A percentile compares a stretch with the other conserved stretches of the same genome.
Evolutionary conservation across 2,329 filamentous ascomycete species (phyloP).

Genomic region (Fusarium multiceps): DNA sequence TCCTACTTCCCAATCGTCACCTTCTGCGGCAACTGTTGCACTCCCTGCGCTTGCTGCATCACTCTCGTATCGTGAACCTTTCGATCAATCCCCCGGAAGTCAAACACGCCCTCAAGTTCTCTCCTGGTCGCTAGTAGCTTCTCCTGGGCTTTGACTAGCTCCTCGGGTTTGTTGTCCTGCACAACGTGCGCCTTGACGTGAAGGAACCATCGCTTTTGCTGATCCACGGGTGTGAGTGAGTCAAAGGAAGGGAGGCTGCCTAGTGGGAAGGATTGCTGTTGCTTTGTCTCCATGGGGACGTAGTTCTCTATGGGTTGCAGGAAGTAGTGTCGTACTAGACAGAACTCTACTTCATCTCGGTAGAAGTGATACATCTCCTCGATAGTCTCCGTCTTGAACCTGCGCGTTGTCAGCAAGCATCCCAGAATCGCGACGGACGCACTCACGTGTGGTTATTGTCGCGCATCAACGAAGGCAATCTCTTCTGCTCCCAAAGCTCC

Average conservation of each 20-base stretch:
- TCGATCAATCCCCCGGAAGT: slow-evolving; percentile 64
- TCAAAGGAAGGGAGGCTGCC: slow-evolving; percentile 59
- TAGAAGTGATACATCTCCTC: slow-evolving; percentile 67
- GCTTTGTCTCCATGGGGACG: slow-evolving; percentile 48
- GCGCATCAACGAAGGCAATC: slow-evolving; percentile 59
- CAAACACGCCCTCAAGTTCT: slow-evolving; percentile 64
- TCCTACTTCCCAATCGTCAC: slow-evolving; percentile 50
- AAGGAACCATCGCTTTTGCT: slow-evolving; percentile 65
- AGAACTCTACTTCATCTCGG: slow-evolving; percentile 65
- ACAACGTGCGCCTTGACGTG: slow-evolving; percentile 64
- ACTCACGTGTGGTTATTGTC: slow-evolving; percentile 66
- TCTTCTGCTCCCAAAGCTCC: slow-evolving; percentile 65
- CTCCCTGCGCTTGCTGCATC: slow-evolving; percentile 52
- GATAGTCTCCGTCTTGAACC: slow-evolving; percentile 64
- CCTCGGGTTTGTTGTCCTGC: slow-evolving; percentile 68
- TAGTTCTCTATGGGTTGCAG: slow-evolving; percentile 50
- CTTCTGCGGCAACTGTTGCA: slow-evolving; percentile 54
- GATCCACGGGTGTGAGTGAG: slow-evolving; percentile 60
- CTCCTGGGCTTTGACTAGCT: slow-evolving; percentile 66
- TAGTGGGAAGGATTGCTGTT: slow-evolving; percentile 29
- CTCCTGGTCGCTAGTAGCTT: slow-evolving; percentile 59
- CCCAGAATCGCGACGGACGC: rapidly evolving
- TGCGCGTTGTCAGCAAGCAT: slow-evolving; percentile 17
- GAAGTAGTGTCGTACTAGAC: slow-evolving; percentile 61
- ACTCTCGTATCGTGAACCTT: slow-evolving; percentile 65